phyloP scores from a whole-genome alignment of 116 monocot species.

The Thalassia testudinum region DNA sequence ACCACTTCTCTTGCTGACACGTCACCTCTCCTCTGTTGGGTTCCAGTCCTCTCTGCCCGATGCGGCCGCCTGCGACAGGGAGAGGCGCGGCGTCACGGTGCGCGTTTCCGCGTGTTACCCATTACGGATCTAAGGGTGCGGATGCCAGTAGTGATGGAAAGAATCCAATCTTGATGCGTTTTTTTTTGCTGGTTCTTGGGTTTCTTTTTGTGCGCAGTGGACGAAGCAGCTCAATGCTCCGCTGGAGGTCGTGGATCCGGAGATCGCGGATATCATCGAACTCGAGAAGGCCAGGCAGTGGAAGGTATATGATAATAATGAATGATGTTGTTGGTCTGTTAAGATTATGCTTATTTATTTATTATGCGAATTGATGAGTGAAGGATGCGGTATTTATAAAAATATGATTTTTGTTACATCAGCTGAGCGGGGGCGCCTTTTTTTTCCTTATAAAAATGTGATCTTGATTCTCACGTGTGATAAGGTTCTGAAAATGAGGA shows the following conservation, averaged over 20 bases:
- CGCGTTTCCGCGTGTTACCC: background rate
- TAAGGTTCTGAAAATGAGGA: no score
- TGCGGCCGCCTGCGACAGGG: slow-evolving; percentile 42
- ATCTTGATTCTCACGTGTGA: no score
- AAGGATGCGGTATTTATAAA: no score
- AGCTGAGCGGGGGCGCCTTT: no score
- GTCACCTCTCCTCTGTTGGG: slow-evolving; percentile 1
- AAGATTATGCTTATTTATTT: background rate
- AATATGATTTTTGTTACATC: no score
- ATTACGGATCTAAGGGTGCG: background rate
- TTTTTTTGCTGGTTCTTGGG: background rate
- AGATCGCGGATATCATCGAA: slow-evolving; percentile 90
- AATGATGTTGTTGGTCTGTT: background rate
- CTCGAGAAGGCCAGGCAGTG: slow-evolving; percentile 94
- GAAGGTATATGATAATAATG: slow-evolving; percentile 38
- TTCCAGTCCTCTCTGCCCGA: slow-evolving; percentile 59
- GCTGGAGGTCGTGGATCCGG: slow-evolving; percentile 86
- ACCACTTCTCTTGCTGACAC: background rate
- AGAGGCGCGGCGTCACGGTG: slow-evolving; percentile 44
- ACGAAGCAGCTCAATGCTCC: slow-evolving; percentile 78
- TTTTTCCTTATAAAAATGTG: no score
- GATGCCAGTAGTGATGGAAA: no score
- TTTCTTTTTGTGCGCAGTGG: slow-evolving; percentile 43
- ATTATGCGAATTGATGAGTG: background rate
- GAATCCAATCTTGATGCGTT: background rate